Evolutionary conservation across 805 yeast species (phyloP), one percentile per base, ranked within the genome.

Genomic region (Saccharomycopsis capsularis): DNA sequence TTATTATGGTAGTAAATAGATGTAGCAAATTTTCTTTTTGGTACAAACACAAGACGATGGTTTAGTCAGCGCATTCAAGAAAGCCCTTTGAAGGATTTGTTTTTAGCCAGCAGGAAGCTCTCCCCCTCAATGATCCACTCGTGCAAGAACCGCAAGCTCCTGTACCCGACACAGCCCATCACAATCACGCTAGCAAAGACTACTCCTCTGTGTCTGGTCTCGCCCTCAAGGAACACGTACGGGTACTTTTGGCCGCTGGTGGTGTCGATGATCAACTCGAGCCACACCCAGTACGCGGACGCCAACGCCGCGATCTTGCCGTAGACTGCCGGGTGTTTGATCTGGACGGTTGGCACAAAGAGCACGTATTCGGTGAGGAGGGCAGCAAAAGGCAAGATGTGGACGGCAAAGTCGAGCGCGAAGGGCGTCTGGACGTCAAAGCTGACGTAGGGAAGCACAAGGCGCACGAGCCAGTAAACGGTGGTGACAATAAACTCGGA

Each of bases 401-500:
- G 56, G 16, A 53, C 38, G 13, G 45, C 18, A 21, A 53, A 40
- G 36, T 53, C 56, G 21, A 50, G 32, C 9, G 9, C 13, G 7
- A 47, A 42, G 24, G 52, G 54, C 7, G 47, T 40, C n/a, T 22
- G 35, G 21, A 21, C 42, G 34, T 44, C 75, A 21, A 34, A 24
- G 44, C 44, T 79, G 46, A 79, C 59, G 19, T 67, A 64, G 30
- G 73, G 58, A 44, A 73, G 70, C 56, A 79, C 75, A 16, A 82
- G 51, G 53, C 79, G 66, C 55, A 83, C 68, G 0, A 81, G 78
- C 91, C 93, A 84, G 61, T 84, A 84, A 13, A 83, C 76, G 1
- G 65, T 30, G 0, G 85, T 69, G 16, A 84, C 88, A 19, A 83
- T 68, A 11, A 73, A 65, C 59, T 83, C 90, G 16, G 80, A 57